These are phyloP conservation scores for Daphne laureola DNA, from an alignment of 441 rosid genomes.

Conservation along the genomic window DNA sequence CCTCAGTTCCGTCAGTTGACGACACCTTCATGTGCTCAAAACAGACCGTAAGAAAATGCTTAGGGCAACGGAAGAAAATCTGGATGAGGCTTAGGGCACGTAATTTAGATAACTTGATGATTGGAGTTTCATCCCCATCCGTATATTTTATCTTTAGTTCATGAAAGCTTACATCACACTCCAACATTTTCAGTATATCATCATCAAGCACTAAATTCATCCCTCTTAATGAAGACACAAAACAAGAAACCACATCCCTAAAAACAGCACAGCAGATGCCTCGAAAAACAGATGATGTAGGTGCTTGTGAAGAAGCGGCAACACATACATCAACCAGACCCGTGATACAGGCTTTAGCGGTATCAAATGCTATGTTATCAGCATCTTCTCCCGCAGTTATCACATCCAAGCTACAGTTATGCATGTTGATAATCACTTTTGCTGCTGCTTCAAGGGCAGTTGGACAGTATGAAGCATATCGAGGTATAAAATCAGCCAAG, in stretches of 20 bases:
- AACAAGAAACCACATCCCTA: constrained; percentile 56
- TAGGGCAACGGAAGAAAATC: constrained; percentile 63
- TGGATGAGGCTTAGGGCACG: constrained; percentile 46
- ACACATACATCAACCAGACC: constrained; percentile 80
- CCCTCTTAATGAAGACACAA: constrained; percentile 47
- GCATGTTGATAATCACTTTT: constrained; percentile 53
- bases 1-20: constrained; percentile 42
- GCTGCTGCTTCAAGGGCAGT: constrained; percentile 74
- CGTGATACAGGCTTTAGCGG: constrained; percentile 72
- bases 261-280: constrained; percentile 69
- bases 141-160: constrained; percentile 59
- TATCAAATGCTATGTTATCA: constrained; percentile 69
- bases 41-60: constrained; percentile 58
- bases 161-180: constrained; percentile 38
- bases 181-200: constrained; percentile 44
- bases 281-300: constrained; percentile 37
- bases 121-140: constrained; percentile 41
- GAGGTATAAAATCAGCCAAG: constrained; percentile 80
- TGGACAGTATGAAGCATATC: constrained; percentile 74
- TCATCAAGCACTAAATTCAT: constrained; percentile 46
- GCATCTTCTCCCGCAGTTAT: constrained; percentile 51
- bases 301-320: constrained; percentile 48
- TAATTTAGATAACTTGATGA: constrained; percentile 52
- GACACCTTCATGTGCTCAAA: constrained; percentile 60
- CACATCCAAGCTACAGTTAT: constrained; percentile 47